phyloP scores from a whole-genome alignment of 1,284 basidiomycete genomes.

The Prillingera fragicola region DNA sequence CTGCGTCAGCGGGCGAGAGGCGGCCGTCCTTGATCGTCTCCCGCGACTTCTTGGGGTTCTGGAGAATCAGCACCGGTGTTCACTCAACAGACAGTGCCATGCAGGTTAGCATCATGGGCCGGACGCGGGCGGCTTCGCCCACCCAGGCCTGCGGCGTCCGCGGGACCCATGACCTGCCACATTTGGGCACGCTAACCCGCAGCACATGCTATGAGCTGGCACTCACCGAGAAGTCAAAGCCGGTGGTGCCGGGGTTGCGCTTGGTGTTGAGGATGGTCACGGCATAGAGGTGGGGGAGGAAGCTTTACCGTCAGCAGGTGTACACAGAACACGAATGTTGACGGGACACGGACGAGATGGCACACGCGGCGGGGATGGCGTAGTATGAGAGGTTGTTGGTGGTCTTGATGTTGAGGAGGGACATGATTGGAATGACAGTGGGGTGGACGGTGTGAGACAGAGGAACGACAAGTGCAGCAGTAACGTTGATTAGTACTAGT shows the following conservation, averaged over 20 bases:
- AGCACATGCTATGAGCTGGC: background rate
- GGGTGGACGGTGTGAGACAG: background rate
- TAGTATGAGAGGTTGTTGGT: constrained; percentile 25
- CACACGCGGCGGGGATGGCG: constrained; percentile 30
- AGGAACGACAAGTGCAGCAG: no score
- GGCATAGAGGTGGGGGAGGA: constrained; percentile 19
- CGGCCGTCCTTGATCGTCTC: constrained; percentile 76
- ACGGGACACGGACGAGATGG: constrained; percentile 18
- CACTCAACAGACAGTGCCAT: no score
- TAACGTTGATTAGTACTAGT: no score
- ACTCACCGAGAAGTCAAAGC: constrained; percentile 20
- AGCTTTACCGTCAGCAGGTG: constrained; percentile 1
- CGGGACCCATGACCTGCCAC: no score
- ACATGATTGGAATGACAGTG: background rate
- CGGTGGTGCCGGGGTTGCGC: constrained; percentile 1
- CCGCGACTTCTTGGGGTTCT: constrained; percentile 68
- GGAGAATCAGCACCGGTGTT: background rate
- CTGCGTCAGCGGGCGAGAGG: constrained; percentile 72
- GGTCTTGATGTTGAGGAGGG: constrained; percentile 15
- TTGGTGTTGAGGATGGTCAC: constrained; percentile 9
- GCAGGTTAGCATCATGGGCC: no score
- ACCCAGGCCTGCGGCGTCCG: no score
- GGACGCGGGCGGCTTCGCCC: no score
- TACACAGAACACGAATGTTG: no score
- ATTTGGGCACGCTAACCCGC: no score